Evolutionary conservation across 805 yeast species (phyloP), one percentile per base, ranked within the genome.

Genomic region (Tetrapisispora arboricola): DNA sequence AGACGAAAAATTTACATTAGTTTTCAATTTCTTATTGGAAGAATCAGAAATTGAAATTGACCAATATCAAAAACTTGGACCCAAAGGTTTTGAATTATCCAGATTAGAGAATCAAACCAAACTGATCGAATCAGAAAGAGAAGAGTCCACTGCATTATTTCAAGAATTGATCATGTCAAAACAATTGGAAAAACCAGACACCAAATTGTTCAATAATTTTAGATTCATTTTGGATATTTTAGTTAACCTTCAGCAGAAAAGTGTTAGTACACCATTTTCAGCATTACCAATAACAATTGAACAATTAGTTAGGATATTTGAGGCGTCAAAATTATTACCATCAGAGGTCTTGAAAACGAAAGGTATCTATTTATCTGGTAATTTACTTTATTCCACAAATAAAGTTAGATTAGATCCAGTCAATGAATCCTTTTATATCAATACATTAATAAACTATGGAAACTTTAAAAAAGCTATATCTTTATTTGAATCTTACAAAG

Each of bases 371-470:
- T 43, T 61, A 18, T 48, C 72, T 2, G 78, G 76, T 3, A 63
- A 62, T 27, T 44, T 73, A 45, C 50, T 75, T 19, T 74, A 73
- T 43, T 42, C 58, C 1, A 44, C 62, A 4, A 61, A 64, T 3
- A 68, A 62, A n/a, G 63, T 67, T 22, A 60, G 72, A 38, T 63
- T 72, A 44, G 79, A 75, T 51, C 70, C 71, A 1, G 60, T 72
- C 16, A 73, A 72, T 49, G 79, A 73, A 50, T 65, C 69, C 2
- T 64, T 71, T 30, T 74, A 67, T 47, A 69, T 75, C 17, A 72
- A 69, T 41, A 49, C 75, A 1, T 55, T 75, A 32, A 51, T 68
- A 16, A 51, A 55, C 6, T 59, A 55, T 46, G 58, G 60, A 1
- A 47, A 64, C 3, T 55, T 50, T 40, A 45, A 55, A 8, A 56